Evolutionary conservation across 2,329 filamentous ascomycete species (phyloP).

Genomic region (Volutella citrinella): DNA sequence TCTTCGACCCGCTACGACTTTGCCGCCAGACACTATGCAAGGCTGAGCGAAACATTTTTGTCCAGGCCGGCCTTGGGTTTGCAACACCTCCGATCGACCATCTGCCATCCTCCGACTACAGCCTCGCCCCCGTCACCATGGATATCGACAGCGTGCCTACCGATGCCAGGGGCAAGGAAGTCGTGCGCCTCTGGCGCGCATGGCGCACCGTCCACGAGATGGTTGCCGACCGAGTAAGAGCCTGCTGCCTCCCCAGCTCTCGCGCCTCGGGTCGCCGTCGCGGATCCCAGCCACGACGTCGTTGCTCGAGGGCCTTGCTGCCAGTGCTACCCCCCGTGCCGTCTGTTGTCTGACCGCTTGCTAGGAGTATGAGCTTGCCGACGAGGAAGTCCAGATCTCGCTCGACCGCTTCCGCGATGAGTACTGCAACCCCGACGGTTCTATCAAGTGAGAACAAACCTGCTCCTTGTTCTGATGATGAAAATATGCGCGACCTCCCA

Average conservation of each 20-base stretch:
- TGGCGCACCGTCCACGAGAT: slow-evolving; percentile 94
- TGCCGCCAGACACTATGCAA: slow-evolving; percentile 20
- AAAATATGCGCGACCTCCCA: too few species aligned
- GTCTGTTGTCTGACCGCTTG: slow-evolving; percentile 6
- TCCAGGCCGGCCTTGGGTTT: slow-evolving; percentile 10
- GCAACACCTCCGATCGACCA: slow-evolving; percentile 5
- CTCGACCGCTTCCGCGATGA: slow-evolving; percentile 75
- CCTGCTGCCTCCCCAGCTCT: too few species aligned
- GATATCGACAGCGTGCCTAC: slow-evolving; percentile 42
- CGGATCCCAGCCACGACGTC: too few species aligned
- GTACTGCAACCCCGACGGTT: slow-evolving; percentile 71
- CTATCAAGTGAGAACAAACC: slow-evolving; percentile 62
- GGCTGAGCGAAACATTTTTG: slow-evolving; percentile 29
- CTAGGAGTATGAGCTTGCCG: slow-evolving; percentile 88
- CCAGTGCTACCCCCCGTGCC: too few species aligned
- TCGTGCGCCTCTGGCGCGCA: slow-evolving; percentile 82
- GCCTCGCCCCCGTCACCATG: too few species aligned
- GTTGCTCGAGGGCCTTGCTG: too few species aligned
- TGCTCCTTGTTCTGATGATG: slow-evolving; percentile 3
- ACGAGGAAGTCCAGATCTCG: slow-evolving; percentile 83
- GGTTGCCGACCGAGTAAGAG: slow-evolving; percentile 82
- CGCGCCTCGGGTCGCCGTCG: too few species aligned
- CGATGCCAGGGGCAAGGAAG: slow-evolving; percentile 49
- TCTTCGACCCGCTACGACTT: slow-evolving; percentile 20
- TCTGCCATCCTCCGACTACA: too few species aligned